These are phyloP conservation scores for Rutstroemia sp. DNA, from an alignment of 2,329 filamentous ascomycete genomes.

Conservation along the genomic window DNA sequence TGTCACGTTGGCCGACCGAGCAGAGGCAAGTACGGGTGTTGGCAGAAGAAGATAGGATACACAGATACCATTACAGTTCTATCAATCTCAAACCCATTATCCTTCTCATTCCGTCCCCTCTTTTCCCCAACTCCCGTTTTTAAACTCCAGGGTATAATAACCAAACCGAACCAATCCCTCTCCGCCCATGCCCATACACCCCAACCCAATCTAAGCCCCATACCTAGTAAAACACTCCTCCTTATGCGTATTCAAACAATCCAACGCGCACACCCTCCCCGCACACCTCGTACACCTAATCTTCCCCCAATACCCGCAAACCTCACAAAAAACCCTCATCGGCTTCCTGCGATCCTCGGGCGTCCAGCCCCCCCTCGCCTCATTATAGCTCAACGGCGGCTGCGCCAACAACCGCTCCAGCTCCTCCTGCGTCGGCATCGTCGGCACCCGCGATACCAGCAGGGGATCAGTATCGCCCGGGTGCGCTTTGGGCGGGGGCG, in stretches of 20 bases:
- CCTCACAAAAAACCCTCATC: conserved; percentile 62
- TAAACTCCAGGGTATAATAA: not conserved
- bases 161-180: not conserved
- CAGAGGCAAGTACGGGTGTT: conserved; percentile 32
- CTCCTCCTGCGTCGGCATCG: conserved; percentile 51
- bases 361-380: conserved; percentile 46
- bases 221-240: conserved; percentile 65
- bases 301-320: conserved; percentile 76
- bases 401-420: conserved; percentile 55
- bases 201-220: conserved; percentile 31
- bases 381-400: conserved; percentile 60
- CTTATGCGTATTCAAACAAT: conserved; percentile 65
- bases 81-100: not conserved
- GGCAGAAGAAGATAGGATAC: conserved; percentile 20
- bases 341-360: conserved; percentile 42
- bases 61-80: conserved; percentile 1
- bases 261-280: conserved; percentile 67
- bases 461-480: conserved; percentile 49
- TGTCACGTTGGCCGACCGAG: conserved; percentile 73
- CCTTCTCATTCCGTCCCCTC: not conserved
- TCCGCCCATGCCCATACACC: not conserved
- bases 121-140: not conserved
- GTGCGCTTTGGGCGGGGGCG: conserved; percentile 28
- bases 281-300: conserved; percentile 73
- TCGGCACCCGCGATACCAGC: conserved; percentile 50